Conservation (phyloP, 176 grass and related monocot genomes). For the Puya raimondii region DNA sequence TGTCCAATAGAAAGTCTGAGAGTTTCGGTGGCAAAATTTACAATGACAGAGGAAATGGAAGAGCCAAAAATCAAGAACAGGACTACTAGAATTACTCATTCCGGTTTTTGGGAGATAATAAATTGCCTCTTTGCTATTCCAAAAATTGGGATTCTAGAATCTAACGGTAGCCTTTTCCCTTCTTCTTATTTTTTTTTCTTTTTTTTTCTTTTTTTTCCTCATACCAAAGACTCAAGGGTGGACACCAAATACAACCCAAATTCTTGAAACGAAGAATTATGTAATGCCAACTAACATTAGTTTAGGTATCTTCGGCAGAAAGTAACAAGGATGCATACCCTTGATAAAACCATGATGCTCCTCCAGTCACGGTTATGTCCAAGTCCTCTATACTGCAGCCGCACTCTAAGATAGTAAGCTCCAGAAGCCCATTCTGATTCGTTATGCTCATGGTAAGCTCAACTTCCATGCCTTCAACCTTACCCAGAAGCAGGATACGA, state of each 20-base stretch:
- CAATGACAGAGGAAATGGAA: too few species aligned
- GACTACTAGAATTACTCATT: too few species aligned
- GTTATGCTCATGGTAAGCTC: slow-evolving; percentile 69
- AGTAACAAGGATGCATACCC: slow-evolving; percentile 46
- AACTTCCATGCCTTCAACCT: slow-evolving; percentile 98
- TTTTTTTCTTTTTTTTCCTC: too few species aligned
- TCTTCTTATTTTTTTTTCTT: too few species aligned
- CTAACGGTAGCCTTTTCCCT: too few species aligned
- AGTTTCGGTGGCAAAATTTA: too few species aligned
- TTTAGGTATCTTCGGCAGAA: background rate
- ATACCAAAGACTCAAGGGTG: too few species aligned
- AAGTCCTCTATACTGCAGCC: slow-evolving; percentile 74
- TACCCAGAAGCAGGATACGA: slow-evolving; percentile 29
- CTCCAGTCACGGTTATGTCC: slow-evolving; percentile 73
- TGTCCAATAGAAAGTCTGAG: too few species aligned
- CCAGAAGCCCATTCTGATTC: slow-evolving; percentile 61
- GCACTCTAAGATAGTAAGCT: slow-evolving; percentile 46
- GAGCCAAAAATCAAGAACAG: too few species aligned
- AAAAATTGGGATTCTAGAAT: too few species aligned
- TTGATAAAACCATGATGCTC: slow-evolving; percentile 99
- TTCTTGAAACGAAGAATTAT: background rate
- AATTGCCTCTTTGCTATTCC: too few species aligned
- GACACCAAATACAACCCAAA: background rate
- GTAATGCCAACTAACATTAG: background rate
- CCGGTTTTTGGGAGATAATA: too few species aligned